Base-by-base conservation (phyloP, 805 yeast species). In the Candida nitratophila region DNA sequence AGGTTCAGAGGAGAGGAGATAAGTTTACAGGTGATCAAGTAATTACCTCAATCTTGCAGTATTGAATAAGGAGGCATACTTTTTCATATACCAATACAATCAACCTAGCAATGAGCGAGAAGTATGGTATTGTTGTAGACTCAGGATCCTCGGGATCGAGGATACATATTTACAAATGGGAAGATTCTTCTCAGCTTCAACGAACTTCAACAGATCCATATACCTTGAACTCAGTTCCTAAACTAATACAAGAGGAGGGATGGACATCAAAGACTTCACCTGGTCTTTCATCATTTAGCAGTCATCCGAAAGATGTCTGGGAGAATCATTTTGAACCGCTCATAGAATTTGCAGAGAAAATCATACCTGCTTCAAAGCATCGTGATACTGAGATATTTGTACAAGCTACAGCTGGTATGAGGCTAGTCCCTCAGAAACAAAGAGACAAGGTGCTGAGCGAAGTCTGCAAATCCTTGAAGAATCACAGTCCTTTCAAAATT, bases 341-440 rank as follows among this genome's bases (percentile, higher is more conserved):
- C 40, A 68, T 90, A 16, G 68, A 76, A 39, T 79, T 79, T 59
- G 97, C 96, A 0, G 75, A 78, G 52, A 60, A 64, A 4, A 74
- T 84, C 20, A 78, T 93, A 8, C 98, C 98, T 0, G 54, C 58
- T 27, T 73, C 72, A 0, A 69, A 75, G 44, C 77, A 79, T 50
- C 48, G 60, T 1, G 75, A 76, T 4, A 91, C 98, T 0, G 98
- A 99, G 0, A 74, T 93, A 1, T 93, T 80, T 52, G 77, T 93
- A n/a, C 77, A 86, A 52, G 95, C 98, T 3, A 93, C 99, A 0
- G 99, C 99, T 5, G 99, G 99, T 2, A 88, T 93, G 96, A 74
- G 99, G 49, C 65, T 93, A 36, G 59, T 91, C 38, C 77, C 83
- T 0, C 68, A 70, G 30, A 60, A 65, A 16, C 74, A 76, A 40